Evolutionary conservation across 2,329 filamentous ascomycete species (phyloP).

Genomic region (Fusarium tupiense): DNA sequence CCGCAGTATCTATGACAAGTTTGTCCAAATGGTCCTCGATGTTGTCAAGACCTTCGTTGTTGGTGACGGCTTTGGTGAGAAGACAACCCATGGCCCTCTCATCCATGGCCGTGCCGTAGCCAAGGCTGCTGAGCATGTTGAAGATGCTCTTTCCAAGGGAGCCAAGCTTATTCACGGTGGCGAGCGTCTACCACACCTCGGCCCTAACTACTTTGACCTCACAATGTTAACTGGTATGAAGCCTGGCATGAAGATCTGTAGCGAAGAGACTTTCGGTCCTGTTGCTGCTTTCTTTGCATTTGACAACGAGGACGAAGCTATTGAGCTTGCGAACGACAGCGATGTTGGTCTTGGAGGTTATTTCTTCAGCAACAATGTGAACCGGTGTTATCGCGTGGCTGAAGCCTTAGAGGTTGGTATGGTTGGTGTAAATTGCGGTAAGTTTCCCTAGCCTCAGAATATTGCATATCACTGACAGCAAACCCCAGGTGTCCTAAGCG

Average conservation of each 20-base stretch:
- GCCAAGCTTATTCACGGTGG: constrained; percentile 68
- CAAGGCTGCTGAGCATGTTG: constrained; percentile 70
- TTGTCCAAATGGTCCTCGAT: constrained; percentile 59
- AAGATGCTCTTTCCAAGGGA: constrained; percentile 70
- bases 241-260: constrained; percentile 70
- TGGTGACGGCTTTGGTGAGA: constrained; percentile 64
- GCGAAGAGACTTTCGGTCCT: constrained; percentile 78
- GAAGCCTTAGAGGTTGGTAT: constrained; percentile 59
- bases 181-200: constrained; percentile 65
- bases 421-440: constrained; percentile 48
- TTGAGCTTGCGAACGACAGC: constrained; percentile 70
- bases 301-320: constrained; percentile 73
- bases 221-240: constrained; percentile 76
- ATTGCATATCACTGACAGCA: constrained; percentile 21
- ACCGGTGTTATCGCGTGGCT: constrained; percentile 53
- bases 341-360: constrained; percentile 79
- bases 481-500: constrained; percentile 55
- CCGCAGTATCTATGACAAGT: constrained; percentile 66
- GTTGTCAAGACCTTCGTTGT: constrained; percentile 68
- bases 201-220: constrained; percentile 73
- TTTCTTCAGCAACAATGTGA: constrained; percentile 66
- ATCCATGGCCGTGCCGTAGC: constrained; percentile 72
- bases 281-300: constrained; percentile 76
- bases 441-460: neutral
- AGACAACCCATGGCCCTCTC: constrained; percentile 68